Conservation (phyloP, 345 rosid species). For the Carallia brachiata region DNA sequence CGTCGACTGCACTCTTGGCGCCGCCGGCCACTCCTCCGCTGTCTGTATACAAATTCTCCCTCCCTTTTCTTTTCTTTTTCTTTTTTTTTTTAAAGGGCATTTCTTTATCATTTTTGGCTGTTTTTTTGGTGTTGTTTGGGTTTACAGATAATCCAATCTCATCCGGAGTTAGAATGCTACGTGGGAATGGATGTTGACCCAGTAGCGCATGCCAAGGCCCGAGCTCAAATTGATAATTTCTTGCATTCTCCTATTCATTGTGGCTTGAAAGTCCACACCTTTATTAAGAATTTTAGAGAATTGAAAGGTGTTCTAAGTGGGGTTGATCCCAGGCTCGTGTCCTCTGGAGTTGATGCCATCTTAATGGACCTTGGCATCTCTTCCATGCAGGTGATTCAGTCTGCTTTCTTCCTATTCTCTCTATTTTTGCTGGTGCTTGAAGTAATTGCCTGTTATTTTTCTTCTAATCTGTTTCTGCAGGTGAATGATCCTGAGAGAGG, state of each 20-base stretch:
- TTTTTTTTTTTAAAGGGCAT: neutral
- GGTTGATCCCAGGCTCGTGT: slow-evolving; percentile 38
- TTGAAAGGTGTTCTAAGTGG: slow-evolving; percentile 49
- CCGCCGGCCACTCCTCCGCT: slow-evolving; percentile 88
- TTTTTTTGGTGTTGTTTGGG: neutral
- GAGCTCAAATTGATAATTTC: slow-evolving; percentile 40
- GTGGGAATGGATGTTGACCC: slow-evolving; percentile 96
- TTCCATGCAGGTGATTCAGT: slow-evolving; percentile 78
- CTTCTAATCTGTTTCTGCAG: slow-evolving; percentile 30
- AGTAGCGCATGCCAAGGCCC: slow-evolving; percentile 59
- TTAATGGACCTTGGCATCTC: slow-evolving; percentile 98
- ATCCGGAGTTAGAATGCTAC: slow-evolving; percentile 58
- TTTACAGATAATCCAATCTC: slow-evolving; percentile 62
- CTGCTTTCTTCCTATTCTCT: neutral
- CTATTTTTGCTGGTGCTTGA: neutral
- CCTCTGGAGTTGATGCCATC: slow-evolving; percentile 72
- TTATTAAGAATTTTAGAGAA: slow-evolving; percentile 58
- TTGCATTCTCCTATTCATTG: slow-evolving; percentile 34
- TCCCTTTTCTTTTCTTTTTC: neutral
- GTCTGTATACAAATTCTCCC: slow-evolving; percentile 34
- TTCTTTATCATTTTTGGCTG: neutral
- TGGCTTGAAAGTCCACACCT: slow-evolving; percentile 42
- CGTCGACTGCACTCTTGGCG: slow-evolving; percentile 89
- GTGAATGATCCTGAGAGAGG: slow-evolving; percentile 89
- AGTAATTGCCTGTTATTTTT: neutral